Evolutionary conservation across 345 rosid species (phyloP), one percentile per base, ranked within the genome.

Genomic region (Eucalyptus cladocalyx): DNA sequence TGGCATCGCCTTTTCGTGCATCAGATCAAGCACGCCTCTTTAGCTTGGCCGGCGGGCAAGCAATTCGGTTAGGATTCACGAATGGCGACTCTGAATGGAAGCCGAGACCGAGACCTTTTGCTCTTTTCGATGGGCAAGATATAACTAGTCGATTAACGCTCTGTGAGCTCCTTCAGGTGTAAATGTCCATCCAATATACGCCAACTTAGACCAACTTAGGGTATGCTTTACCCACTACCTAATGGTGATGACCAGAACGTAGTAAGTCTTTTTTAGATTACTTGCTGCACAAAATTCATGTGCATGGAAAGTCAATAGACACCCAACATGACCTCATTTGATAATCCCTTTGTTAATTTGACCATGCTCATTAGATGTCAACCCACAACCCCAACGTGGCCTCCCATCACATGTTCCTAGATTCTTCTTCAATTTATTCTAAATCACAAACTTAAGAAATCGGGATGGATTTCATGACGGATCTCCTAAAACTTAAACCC

Each of bases 401-500:
- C 69, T 0, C 43, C 30, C 28, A 40, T 76, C 47, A 23, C 47
- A 76, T 1, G 5, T 37, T 76, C 47, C 4, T 23, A 14, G 47
- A 37, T 37, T 76, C 17, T 76, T 76, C 83, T 21, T 3, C 83
- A 11, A 37, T 40, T 37, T 76, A 40, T 40, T 76, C 47, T 11
- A 11, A 40, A 0, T 37, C 28, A 0, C 28, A 11, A 11, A 37
- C 45, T 37, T 37, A 37, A 34, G 16, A 21, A 76, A 37, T 10
- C 1, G 3, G 15, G 9, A 40, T 2, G 16, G 15, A 2, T 76
- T 21, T 40, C 47, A 6, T 6, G 47, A 43, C 1, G 0, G 28
- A 37, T 76, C 28, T 37, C 47, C 2, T 76, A 40, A 37, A 76
- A 76, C 45, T 5, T 26, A 40, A 76, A 76, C 45, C 16, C 16